phyloP scores from a whole-genome alignment of 805 yeast genomes.

The Cyberlindnera xylosilytica region DNA sequence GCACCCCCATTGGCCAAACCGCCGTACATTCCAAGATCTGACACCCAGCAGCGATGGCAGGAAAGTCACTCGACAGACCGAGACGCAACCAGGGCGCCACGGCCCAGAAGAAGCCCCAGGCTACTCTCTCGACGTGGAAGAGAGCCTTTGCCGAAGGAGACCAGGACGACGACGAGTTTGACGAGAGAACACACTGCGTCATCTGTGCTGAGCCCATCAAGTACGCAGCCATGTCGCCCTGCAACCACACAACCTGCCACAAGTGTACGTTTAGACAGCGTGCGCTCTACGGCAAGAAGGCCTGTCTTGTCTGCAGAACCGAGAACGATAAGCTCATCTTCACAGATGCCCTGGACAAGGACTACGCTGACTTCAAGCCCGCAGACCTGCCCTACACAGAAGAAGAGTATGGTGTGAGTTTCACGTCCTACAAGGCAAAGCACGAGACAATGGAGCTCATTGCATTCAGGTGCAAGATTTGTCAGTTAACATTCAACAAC shows the following conservation, averaged over 20 bases:
- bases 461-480: conserved; percentile 47
- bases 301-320: conserved; percentile 83
- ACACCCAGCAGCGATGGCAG: conserved; percentile 1
- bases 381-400: conserved; percentile 33
- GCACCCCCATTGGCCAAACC: no score
- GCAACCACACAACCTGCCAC: conserved; percentile 85
- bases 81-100: conserved; percentile 12
- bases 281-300: conserved; percentile 67
- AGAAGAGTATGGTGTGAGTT: conserved; percentile 52
- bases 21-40: no score
- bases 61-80: conserved; percentile 9
- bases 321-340: conserved; percentile 58
- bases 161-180: conserved; percentile 29
- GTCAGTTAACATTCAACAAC: conserved; percentile 38
- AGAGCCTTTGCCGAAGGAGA: conserved; percentile 15
- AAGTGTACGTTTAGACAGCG: conserved; percentile 79
- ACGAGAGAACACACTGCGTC: conserved; percentile 54
- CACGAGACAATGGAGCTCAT: conserved; percentile 50
- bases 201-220: conserved; percentile 76
- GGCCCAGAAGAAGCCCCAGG: neutral
- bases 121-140: conserved; percentile 18
- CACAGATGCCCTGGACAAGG: conserved; percentile 42
- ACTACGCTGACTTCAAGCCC: conserved; percentile 36
- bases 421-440: conserved; percentile 50
- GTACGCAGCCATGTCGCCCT: conserved; percentile 71